Evolutionary conservation across 495 filamentous ascomycete genomes (phyloP).

Genomic region (Penicillium steckii): DNA sequence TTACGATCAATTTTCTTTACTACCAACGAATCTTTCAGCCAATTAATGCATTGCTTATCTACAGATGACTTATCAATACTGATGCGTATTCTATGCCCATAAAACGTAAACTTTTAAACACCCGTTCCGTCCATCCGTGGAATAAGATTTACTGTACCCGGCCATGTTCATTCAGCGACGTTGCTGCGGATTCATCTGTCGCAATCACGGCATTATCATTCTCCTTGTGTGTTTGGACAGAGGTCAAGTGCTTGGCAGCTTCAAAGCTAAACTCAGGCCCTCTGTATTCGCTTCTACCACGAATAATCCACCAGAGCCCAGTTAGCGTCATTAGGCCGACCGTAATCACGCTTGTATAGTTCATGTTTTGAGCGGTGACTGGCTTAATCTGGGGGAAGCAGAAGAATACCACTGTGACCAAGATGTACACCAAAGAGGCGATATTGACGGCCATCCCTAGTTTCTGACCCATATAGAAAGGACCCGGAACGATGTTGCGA

Average conservation of each 20-base stretch:
- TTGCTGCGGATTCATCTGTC: not conserved
- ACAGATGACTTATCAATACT: too few species aligned
- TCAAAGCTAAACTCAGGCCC: conserved; percentile 35
- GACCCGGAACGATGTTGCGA: conserved; percentile 60
- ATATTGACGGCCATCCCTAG: conserved; percentile 56
- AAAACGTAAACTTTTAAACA: too few species aligned
- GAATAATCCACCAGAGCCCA: conserved; percentile 32
- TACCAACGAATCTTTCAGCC: too few species aligned
- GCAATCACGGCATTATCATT: not conserved
- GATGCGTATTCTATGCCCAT: too few species aligned
- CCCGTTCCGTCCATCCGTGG: too few species aligned
- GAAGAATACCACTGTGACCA: conserved; percentile 66
- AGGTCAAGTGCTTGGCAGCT: conserved; percentile 17
- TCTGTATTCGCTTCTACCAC: conserved; percentile 27
- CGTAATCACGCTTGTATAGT: conserved; percentile 64
- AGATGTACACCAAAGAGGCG: conserved; percentile 58
- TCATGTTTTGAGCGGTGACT: conserved; percentile 57
- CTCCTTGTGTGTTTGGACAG: not conserved
- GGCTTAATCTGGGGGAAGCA: conserved; percentile 65
- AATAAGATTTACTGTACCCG: not conserved
- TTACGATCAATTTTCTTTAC: too few species aligned
- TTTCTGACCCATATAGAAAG: conserved; percentile 62
- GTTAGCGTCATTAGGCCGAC: conserved; percentile 50
- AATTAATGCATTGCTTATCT: too few species aligned
- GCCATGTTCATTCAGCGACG: not conserved